Percentiles rank a stretch among this genome's conserved stretches.
Conservation (phyloP, 139 green algal genomes). For the Chlamydomonas schloesseri region DNA sequence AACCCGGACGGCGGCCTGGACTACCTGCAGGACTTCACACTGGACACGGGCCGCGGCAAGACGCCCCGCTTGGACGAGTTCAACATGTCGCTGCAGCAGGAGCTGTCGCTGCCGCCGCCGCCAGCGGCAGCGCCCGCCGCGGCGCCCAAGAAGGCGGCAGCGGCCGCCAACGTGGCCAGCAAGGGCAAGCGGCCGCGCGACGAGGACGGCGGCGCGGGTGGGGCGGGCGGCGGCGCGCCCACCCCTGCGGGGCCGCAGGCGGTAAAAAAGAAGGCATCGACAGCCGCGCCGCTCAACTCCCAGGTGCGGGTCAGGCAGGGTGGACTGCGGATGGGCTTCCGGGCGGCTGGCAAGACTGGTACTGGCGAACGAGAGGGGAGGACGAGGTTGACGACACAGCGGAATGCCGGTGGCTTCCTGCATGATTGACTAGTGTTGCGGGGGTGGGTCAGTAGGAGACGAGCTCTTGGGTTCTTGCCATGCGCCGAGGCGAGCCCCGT, state of each 20-base stretch:
- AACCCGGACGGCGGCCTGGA: slow-evolving; percentile 31
- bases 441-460: no score
- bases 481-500: no score
- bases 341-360: no score
- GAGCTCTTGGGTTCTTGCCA: no score
- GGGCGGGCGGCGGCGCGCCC: background rate
- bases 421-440: no score
- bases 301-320: background rate
- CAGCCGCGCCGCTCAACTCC: background rate
- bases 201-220: background rate
- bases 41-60: slow-evolving; percentile 38
- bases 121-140: background rate
- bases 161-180: slow-evolving; percentile 11
- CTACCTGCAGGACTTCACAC: slow-evolving; percentile 32
- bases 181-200: slow-evolving; percentile 45
- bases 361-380: no score
- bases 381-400: no score
- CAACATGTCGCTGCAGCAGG: slow-evolving; percentile 38
- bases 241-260: background rate
- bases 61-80: slow-evolving; percentile 38
- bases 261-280: slow-evolving; percentile 4
- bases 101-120: slow-evolving; percentile 22
- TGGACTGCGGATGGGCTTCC: no score
- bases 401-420: no score
- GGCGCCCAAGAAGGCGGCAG: slow-evolving; percentile 6